Evolutionary conservation across 2,329 filamentous ascomycete species (phyloP), one percentile per base, ranked within the genome.

Genomic region (Diplodia scrobiculata): DNA sequence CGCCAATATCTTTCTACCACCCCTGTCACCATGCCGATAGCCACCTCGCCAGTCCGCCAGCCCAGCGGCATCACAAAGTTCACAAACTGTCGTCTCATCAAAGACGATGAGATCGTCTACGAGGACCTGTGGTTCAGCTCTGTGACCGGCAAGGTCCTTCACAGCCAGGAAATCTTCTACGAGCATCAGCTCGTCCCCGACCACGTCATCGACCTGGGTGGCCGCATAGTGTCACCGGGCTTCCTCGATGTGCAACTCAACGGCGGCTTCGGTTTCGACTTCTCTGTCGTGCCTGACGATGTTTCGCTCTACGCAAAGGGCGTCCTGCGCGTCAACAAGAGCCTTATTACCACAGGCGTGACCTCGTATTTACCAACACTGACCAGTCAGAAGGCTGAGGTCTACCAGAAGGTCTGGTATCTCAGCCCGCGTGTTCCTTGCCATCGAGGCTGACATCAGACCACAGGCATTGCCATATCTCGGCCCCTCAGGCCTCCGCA

Each of bases 191-290:
- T 84, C 64, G 81, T 88, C 2, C 91, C 93, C 1, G 91, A 94
- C 74, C 79, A 87, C 71, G 88, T 89, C 64, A 83, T 97, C 71
- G 87, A 97, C 73, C 86, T 97, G 1, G 86, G 87, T 62, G 91
- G 92, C 67, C 91, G 91, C 72, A 94, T 97, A 70, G 76, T 97
- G 21, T 87, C 90, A 0, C 92, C 93, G 0, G 93, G 93, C 29
- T 84, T 97, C 74, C 95, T 97, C 71, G 93, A 97, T 70, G 89
- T 90, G 63, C 93, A 97, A 78, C 87, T 97, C 71, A 97, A 97
- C 73, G 93, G 93, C 55, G 92, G 91, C 10, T 94, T 92, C 73
- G 92, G 92, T 66, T 96, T 97, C 82, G 94, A 97, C 80, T 97
- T 96, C 77, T 95, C 91, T 2, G 87, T 87, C 0, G 82, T 92